Conservation (phyloP, 2,329 filamentous ascomycete species). For the Penicillium sp. region DNA sequence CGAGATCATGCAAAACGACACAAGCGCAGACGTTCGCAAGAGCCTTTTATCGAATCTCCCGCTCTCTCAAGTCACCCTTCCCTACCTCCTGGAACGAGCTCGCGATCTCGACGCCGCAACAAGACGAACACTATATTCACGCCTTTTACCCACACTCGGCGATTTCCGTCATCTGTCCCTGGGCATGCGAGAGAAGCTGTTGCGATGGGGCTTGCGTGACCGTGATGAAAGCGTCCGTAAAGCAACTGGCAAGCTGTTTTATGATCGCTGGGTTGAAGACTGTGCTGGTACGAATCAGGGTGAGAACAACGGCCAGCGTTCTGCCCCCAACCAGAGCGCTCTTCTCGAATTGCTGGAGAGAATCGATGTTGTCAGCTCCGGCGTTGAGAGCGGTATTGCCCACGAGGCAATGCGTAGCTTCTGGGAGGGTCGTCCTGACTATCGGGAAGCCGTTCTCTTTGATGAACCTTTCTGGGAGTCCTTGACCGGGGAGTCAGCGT, state of each 20-base stretch:
- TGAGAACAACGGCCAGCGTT: constrained; percentile 61
- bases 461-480: constrained; percentile 55
- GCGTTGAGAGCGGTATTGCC: constrained; percentile 86
- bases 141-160: constrained; percentile 82
- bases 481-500: constrained; percentile 78
- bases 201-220: constrained; percentile 93
- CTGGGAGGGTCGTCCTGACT: constrained; percentile 83
- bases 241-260: constrained; percentile 86
- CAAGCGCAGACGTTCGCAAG: constrained; percentile 88
- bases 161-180: constrained; percentile 94
- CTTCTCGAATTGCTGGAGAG: constrained; percentile 89
- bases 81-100: constrained; percentile 87
- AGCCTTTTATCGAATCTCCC: constrained; percentile 91
- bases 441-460: constrained; percentile 53
- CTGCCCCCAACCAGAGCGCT: constrained; percentile 76
- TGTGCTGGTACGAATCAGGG: constrained; percentile 74
- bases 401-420: constrained; percentile 95
- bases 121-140: constrained; percentile 82
- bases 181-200: constrained; percentile 91
- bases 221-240: constrained; percentile 93
- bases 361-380: constrained; percentile 90
- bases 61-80: constrained; percentile 79
- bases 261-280: constrained; percentile 97
- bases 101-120: constrained; percentile 87
- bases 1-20: constrained; percentile 89